phyloP scores from a whole-genome alignment of 768 basidiomycete species.

The Boletus speciosus region DNA sequence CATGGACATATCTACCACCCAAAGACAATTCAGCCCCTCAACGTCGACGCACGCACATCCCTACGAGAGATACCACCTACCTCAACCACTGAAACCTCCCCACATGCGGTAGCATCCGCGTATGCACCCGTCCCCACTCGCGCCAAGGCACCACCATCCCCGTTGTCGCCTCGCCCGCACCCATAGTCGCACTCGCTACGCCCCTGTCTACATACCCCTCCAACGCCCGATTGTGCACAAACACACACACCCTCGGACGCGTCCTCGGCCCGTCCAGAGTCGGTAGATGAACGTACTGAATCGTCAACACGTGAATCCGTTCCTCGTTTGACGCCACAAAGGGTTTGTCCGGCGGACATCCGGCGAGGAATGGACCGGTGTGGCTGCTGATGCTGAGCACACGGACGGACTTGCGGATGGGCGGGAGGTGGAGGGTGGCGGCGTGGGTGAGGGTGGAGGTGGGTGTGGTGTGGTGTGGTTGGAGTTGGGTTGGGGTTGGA shows the following conservation, averaged over 20 bases:
- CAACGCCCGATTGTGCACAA: slow-evolving; percentile 34
- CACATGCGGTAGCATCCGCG: slow-evolving; percentile 31
- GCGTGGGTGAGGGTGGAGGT: slow-evolving; percentile 15
- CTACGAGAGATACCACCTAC: slow-evolving; percentile 14
- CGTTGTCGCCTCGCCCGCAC: background rate
- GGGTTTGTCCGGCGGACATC: slow-evolving; percentile 16
- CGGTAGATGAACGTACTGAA: slow-evolving; percentile 19
- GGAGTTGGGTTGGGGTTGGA: background rate
- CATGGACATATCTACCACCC: slow-evolving; percentile 39
- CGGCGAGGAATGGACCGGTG: slow-evolving; percentile 33
- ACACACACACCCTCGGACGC: slow-evolving; percentile 22
- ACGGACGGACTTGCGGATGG: slow-evolving; percentile 1
- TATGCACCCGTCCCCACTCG: slow-evolving; percentile 36
- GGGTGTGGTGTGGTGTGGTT: background rate
- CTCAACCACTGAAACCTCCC: slow-evolving; percentile 40
- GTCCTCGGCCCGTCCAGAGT: background rate
- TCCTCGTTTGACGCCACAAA: slow-evolving; percentile 29
- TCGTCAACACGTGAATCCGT: slow-evolving; percentile 20
- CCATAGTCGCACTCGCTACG: background rate
- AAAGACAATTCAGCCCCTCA: background rate
- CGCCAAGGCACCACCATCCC: slow-evolving; percentile 29
- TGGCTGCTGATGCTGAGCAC: slow-evolving; percentile 28
- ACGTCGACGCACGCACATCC: no score
- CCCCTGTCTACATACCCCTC: slow-evolving; percentile 14
- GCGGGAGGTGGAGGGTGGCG: slow-evolving; percentile 16